Evolutionary conservation across 2,329 filamentous ascomycete species (phyloP), one percentile per base, ranked within the genome.

Genomic region (Fonsecaea erecta): DNA sequence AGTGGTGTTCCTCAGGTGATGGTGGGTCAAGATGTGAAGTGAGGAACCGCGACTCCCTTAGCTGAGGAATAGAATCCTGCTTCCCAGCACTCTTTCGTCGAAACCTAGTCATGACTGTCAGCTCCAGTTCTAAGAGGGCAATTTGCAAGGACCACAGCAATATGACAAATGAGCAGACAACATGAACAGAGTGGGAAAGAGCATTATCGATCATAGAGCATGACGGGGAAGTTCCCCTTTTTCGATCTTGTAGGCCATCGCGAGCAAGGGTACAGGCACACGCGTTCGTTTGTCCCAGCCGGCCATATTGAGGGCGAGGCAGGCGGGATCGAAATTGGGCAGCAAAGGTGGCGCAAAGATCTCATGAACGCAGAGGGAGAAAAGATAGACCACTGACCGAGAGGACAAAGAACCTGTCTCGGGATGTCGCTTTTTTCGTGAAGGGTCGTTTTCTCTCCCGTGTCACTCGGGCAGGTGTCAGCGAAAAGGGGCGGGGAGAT

Each of bases 321-420:
- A 62, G 66, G 34, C 60, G 56, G 59, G 52, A 61, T 65, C 55
- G 24, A 35, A 68, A 68, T 66, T 56, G 52, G 52, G 28, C 26
- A 59, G 28, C 59, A 52, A 56, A 62, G 34, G 48, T 32, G 52
- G n/a, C 46, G 52, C 48, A 32, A 37, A 52, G 57, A 26, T 24
- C 52, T 54, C 28, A 52, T 34, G 14, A 55, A 66, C 40, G 52
- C 43, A 58, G 52, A 40, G 59, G 26, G 60, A 55, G 52, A 68
- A 63, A 46, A 46, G 26, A 37, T 21, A 60, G 14, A 52, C 48
- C 46, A 66, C 68, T 68, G 60, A 70, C 68, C 63, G 65, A 60
- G 35, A 63, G 62, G 58, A 70, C 65, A 68, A 68, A 70, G 65
- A 61, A 68, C n/a, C 51, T 70, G 68, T 70, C 68, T 70, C 68